Evolutionary conservation across 352 stramenopile genomes (phyloP), one percentile per base, ranked within the genome.

Genomic region (Phytophthora pistaciae): DNA sequence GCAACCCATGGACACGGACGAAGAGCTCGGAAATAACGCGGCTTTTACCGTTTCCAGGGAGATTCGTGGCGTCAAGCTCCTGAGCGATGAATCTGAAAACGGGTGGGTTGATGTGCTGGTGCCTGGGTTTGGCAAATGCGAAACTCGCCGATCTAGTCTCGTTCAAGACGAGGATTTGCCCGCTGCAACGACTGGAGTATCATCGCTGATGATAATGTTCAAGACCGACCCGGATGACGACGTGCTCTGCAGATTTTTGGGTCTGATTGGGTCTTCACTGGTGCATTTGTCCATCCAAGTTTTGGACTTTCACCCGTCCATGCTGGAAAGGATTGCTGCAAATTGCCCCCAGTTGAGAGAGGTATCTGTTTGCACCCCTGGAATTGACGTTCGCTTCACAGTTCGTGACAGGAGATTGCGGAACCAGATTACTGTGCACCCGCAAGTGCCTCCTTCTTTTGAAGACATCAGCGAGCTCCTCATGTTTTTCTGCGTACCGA

Each of bases 101-200:
- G 60, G 60, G 5, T 64, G 57, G 57, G 20, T 60, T 9, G 49
- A 60, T 55, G 50, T 60, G 5, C 33, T 60, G 16, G 33, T 67
- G 3, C 60, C 33, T n/a, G 60, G 60, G 18, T 66, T 59, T 40
- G 60, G 48, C 21, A 66, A 40, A 29, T 66, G 48, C 31, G 48
- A 66, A 59, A 66, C 33, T 18, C 48, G 23, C 16, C 31, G 20
- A 20, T 11, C 48, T 11, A 58, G 14, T 59, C 60, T 66, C 3
- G 33, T 38, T 18, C 48, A 29, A 9, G 18, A 27, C 5, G 48
- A 42, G 9, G 23, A 50, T 52, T 25, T n/a, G 13, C 5, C n/a
- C 14, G 18, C 8, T 29, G 25, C 29, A 2, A 18, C 2, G 0
- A 16, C 5, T 25, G 60, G 60, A n/a, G 5, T 56, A 5, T 59